Conservation (phyloP, 2,329 filamentous ascomycete genomes). For the Aureobasidium mangrovei region DNA sequence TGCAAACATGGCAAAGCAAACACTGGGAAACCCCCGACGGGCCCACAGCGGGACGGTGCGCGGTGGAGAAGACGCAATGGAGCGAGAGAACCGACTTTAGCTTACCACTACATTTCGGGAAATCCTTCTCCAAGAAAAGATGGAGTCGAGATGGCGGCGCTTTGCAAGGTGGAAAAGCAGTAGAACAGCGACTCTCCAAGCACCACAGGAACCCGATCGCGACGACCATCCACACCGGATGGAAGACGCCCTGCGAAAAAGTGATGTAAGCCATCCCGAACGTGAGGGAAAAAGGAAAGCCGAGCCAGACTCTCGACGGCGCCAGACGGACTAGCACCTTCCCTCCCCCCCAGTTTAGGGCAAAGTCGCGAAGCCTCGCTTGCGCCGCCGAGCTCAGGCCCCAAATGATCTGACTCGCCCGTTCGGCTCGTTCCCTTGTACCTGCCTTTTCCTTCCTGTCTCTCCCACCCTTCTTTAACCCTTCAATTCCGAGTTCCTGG, state of each 20-base stretch:
- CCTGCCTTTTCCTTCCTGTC: slow-evolving; percentile 8
- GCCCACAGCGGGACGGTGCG: slow-evolving; percentile 12
- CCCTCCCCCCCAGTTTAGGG: background rate
- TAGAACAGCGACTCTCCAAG: background rate
- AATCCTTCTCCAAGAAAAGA: background rate
- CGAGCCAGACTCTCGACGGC: slow-evolving; percentile 5
- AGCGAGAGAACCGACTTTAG: slow-evolving; percentile 11
- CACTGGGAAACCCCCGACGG: slow-evolving; percentile 3
- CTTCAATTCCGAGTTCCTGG: slow-evolving; percentile 7
- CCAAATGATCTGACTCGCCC: slow-evolving; percentile 3
- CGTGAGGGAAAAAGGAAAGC: slow-evolving; percentile 5
- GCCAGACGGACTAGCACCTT: background rate
- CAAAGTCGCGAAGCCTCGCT: slow-evolving; percentile 1
- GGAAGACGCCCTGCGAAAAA: background rate
- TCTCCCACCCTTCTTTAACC: slow-evolving; percentile 8
- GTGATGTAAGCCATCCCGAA: background rate
- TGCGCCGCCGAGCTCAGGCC: background rate
- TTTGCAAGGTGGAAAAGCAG: no score
- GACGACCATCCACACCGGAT: background rate
- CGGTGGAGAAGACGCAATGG: slow-evolving; percentile 5
- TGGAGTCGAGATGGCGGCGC: background rate
- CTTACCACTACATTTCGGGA: background rate
- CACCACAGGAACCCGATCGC: background rate
- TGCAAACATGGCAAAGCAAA: slow-evolving; percentile 12
- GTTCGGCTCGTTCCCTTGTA: slow-evolving; percentile 9